A percentile compares a stretch with the other conserved stretches of the same genome.
phyloP scores from a whole-genome alignment of 148 eudicot genomes.

The Salicornia ramosissima region DNA sequence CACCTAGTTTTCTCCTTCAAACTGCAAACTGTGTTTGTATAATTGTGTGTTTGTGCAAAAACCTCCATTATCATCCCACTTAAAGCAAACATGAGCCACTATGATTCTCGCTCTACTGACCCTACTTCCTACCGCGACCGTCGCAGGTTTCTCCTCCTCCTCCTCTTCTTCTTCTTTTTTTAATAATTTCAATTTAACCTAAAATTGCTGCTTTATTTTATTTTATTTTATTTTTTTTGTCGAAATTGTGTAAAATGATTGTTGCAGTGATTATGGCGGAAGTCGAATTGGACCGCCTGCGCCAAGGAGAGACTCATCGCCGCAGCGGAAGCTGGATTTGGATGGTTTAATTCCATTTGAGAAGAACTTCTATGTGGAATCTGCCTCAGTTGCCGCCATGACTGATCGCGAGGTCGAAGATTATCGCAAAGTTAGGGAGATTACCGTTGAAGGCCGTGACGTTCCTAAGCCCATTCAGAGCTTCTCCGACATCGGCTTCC shows the following conservation, averaged over 20 bases:
- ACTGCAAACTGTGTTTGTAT: too few species aligned
- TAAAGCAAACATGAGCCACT: constrained; percentile 56
- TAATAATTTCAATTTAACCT: too few species aligned
- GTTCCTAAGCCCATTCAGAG: constrained; percentile 84
- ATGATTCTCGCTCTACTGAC: constrained; percentile 85
- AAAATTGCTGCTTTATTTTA: too few species aligned
- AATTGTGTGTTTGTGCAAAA: too few species aligned
- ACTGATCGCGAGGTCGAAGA: constrained; percentile 69
- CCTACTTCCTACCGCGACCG: constrained; percentile 93
- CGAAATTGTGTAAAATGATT: too few species aligned
- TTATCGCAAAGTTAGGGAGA: constrained; percentile 59
- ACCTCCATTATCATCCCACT: background rate
- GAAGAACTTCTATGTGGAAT: constrained; percentile 86
- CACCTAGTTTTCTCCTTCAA: too few species aligned
- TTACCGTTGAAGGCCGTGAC: constrained; percentile 85
- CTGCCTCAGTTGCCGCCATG: constrained; percentile 64
- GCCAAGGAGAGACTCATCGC: constrained; percentile 47
- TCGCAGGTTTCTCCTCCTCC: constrained; percentile 45
- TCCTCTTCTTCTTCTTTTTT: background rate
- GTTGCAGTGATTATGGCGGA: constrained; percentile 38
- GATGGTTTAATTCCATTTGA: constrained; percentile 82
- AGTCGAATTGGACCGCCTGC: constrained; percentile 36
- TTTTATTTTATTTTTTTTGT: background rate
- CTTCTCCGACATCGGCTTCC: constrained; percentile 73
- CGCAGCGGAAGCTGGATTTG: constrained; percentile 64